Evolutionary conservation across 1,284 basidiomycete species (phyloP).

Genomic region (Cryptococcus neoformans): DNA sequence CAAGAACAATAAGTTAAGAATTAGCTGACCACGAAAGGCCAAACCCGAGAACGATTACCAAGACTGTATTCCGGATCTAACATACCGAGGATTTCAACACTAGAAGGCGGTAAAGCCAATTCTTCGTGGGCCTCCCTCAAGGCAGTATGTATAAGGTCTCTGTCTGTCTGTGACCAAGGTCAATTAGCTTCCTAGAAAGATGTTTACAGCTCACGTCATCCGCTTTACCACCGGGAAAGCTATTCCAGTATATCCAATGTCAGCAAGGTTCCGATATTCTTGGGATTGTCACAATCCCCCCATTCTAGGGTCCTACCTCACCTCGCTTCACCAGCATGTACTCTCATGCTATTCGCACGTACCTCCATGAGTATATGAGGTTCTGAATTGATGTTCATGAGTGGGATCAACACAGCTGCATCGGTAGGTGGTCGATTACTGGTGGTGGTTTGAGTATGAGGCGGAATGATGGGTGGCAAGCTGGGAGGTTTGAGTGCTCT

Average conservation of each 20-base stretch:
- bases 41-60: constrained; percentile 41
- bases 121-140: constrained; percentile 43
- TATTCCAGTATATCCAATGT: constrained; percentile 2
- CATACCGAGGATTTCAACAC: constrained; percentile 39
- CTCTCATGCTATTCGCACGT: constrained; percentile 27
- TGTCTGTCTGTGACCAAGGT: constrained; percentile 20
- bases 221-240: constrained; percentile 40
- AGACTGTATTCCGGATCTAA: constrained; percentile 39
- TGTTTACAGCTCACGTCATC: constrained; percentile 22
- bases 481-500: constrained; percentile 15
- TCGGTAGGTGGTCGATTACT: constrained; percentile 15
- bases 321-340: constrained; percentile 44
- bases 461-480: constrained; percentile 4
- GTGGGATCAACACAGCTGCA: constrained; percentile 40
- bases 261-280: neutral
- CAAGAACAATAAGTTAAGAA: neutral
- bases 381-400: constrained; percentile 32
- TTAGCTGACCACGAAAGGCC: constrained; percentile 40
- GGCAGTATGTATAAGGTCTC: constrained; percentile 27
- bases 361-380: constrained; percentile 39
- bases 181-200: neutral
- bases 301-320: constrained; percentile 12
- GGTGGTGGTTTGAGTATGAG: constrained; percentile 30
- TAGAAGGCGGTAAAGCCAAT: constrained; percentile 22
- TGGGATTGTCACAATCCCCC: no score